Evolutionary conservation across 495 filamentous ascomycete genomes (phyloP).

Genomic region (Lepraria neglecta): DNA sequence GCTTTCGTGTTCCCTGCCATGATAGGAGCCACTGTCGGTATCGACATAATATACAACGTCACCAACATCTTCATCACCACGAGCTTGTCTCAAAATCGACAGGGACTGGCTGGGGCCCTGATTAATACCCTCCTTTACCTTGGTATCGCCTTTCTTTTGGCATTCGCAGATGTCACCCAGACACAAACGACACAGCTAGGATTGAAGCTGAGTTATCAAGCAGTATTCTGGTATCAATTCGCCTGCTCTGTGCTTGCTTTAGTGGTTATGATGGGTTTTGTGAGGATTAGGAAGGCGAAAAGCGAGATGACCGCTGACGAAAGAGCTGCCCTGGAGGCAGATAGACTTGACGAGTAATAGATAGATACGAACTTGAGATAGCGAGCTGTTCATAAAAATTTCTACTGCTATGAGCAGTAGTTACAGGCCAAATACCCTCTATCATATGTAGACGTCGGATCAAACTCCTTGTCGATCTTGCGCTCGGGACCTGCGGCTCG

Average conservation of each 20-base stretch:
- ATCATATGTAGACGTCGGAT: too few species aligned
- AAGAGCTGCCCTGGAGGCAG: slow-evolving; percentile 37
- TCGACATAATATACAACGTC: slow-evolving; percentile 79
- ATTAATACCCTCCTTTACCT: slow-evolving; percentile 62
- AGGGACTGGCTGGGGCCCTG: slow-evolving; percentile 70
- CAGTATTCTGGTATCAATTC: slow-evolving; percentile 63
- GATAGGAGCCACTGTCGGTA: slow-evolving; percentile 72
- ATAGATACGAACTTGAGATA: background rate
- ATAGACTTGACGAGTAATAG: background rate
- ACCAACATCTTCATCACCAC: slow-evolving; percentile 82
- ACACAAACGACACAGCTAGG: slow-evolving; percentile 45
- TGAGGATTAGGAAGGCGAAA: slow-evolving; percentile 59
- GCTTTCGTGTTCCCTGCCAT: slow-evolving; percentile 75
- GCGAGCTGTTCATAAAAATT: background rate
- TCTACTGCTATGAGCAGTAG: too few species aligned
- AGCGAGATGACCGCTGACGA: slow-evolving; percentile 67
- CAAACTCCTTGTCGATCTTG: too few species aligned
- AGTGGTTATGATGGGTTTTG: slow-evolving; percentile 52
- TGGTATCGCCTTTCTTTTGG: slow-evolving; percentile 78
- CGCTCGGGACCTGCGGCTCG: too few species aligned
- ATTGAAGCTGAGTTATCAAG: slow-evolving; percentile 49
- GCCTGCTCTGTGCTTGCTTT: slow-evolving; percentile 50
- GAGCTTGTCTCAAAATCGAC: slow-evolving; percentile 57
- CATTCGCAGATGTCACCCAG: slow-evolving; percentile 65
- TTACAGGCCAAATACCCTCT: background rate